Percentiles rank a stretch among this genome's conserved stretches.
Conservation (phyloP, 2,329 filamentous ascomycete species). For the Pyrenochaeta sp. region DNA sequence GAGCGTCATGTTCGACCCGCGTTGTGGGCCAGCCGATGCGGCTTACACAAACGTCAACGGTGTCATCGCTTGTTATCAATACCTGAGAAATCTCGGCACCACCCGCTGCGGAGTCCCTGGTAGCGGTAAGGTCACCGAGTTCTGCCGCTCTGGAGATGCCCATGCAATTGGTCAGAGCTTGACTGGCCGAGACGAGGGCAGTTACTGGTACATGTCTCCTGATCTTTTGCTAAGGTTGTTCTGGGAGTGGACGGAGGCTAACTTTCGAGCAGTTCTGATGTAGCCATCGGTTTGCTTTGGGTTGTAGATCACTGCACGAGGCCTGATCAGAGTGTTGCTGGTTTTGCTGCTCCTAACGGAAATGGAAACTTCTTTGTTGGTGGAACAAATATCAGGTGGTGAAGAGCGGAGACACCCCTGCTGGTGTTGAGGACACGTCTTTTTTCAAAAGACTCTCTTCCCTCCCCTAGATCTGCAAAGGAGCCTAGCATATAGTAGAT, state of each 20-base stretch:
- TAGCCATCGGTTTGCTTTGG: constrained; percentile 13
- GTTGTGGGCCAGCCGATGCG: constrained; percentile 13
- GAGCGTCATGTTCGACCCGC: not conserved
- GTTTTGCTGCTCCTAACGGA: constrained; percentile 9
- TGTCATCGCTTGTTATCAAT: constrained; percentile 20
- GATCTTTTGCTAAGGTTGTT: not conserved
- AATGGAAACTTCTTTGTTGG: constrained; percentile 14
- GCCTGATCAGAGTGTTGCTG: constrained; percentile 6
- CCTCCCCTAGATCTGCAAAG: no score
- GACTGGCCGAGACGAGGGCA: constrained; percentile 1
- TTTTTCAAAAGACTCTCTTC: no score
- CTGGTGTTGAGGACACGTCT: no score
- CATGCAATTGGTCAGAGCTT: not conserved
- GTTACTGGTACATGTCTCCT: not conserved
- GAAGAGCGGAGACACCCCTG: not conserved
- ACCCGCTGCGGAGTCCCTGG: constrained; percentile 5
- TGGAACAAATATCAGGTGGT: constrained; percentile 4
- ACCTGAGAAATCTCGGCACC: constrained; percentile 14
- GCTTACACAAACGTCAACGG: constrained; percentile 18
- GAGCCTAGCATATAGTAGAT: no score
- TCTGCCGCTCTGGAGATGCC: constrained; percentile 3
- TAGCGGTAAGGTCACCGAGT: not conserved
- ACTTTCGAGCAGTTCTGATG: constrained; percentile 2
- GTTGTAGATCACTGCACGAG: constrained; percentile 15
- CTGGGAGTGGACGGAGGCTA: not conserved